Percentiles rank a stretch among this genome's conserved stretches.
phyloP scores from a whole-genome alignment of 1,284 basidiomycete species.

The Bjerkandera adusta region DNA sequence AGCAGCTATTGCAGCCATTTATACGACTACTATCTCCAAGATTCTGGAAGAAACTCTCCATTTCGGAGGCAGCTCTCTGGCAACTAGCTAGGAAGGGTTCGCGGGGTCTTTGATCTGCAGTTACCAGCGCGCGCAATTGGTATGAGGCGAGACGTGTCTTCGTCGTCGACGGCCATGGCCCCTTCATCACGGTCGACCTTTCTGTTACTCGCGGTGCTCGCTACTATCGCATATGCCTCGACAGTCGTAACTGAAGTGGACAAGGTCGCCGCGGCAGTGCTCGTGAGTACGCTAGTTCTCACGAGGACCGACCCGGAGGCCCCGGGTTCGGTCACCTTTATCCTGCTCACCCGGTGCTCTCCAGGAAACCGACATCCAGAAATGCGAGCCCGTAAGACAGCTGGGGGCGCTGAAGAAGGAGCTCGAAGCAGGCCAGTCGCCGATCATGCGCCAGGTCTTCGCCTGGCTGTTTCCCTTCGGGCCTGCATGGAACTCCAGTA shows the following conservation, averaged over 20 bases:
- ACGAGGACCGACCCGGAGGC: constrained; percentile 16
- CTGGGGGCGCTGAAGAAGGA: constrained; percentile 57
- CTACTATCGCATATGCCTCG: constrained; percentile 21
- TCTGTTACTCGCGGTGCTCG: constrained; percentile 25
- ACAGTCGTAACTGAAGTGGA: constrained; percentile 19
- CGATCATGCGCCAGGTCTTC: constrained; percentile 76
- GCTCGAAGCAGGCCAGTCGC: constrained; percentile 62
- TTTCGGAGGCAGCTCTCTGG: too few relatives aligned
- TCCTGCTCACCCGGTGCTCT: not conserved
- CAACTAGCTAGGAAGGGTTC: too few relatives aligned
- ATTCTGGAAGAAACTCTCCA: too few relatives aligned
- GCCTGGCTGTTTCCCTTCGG: constrained; percentile 81
- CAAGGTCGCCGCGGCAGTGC: constrained; percentile 11
- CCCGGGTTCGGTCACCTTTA: not conserved
- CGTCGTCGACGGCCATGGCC: constrained; percentile 18
- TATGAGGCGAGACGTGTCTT: too few relatives aligned
- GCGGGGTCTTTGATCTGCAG: too few relatives aligned
- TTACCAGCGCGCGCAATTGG: too few relatives aligned
- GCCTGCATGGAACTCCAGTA: constrained; percentile 81
- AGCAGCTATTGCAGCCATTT: too few relatives aligned
- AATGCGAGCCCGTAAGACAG: constrained; percentile 48
- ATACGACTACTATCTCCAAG: too few relatives aligned
- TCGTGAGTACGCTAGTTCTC: constrained; percentile 15
- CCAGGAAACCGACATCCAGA: constrained; percentile 36
- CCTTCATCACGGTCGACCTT: constrained; percentile 21